phyloP scores from a whole-genome alignment of 306 rosid genomes.

The Psophocarpus tetragonolobus region DNA sequence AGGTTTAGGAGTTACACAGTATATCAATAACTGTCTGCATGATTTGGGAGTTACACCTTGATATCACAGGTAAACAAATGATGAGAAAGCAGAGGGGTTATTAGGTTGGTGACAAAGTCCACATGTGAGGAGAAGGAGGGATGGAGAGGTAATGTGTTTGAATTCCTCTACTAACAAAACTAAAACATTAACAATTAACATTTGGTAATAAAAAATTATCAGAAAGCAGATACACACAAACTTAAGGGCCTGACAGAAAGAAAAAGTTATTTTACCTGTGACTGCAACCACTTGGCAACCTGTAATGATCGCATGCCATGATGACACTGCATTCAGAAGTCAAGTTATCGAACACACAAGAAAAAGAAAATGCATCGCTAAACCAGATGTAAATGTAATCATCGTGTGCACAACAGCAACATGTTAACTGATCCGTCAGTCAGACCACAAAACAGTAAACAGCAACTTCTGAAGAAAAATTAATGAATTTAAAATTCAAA shows the following conservation, averaged over 20 bases:
- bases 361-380: neutral
- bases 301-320: constrained; percentile 89
- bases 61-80: neutral
- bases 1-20: too few species aligned
- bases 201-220: too few species aligned
- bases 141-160: too few species aligned
- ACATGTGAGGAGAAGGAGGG: too few species aligned
- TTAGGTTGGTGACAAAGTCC: too few species aligned
- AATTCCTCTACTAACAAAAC: too few species aligned
- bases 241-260: neutral
- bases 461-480: neutral
- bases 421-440: constrained; percentile 2
- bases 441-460: neutral
- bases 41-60: neutral
- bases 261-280: constrained; percentile 59
- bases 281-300: constrained; percentile 84
- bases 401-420: neutral
- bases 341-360: constrained; percentile 11
- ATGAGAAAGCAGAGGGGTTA: too few species aligned
- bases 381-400: neutral
- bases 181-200: too few species aligned
- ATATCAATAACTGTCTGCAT: neutral
- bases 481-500: neutral
- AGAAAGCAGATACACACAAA: neutral
- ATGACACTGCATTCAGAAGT: constrained; percentile 79